These are phyloP conservation scores for Myochromella boudieri DNA, from an alignment of 768 basidiomycete genomes.

Conservation along the genomic window DNA sequence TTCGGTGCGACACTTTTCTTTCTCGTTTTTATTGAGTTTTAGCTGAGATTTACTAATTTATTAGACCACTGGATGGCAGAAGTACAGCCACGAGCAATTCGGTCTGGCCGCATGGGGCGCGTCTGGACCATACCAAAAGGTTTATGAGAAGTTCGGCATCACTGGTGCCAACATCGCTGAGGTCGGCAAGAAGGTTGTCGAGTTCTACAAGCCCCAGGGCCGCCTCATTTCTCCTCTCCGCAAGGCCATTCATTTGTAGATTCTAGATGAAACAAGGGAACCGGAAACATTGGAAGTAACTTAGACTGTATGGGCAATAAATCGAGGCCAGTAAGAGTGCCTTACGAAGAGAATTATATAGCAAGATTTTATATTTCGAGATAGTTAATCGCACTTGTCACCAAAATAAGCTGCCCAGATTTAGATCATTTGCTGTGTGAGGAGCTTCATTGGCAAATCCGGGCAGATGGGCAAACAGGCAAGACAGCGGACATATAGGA, in stretches of 20 bases:
- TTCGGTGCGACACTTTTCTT: slow-evolving; percentile 32
- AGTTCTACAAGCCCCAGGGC: slow-evolving; percentile 84
- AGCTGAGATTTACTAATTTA: slow-evolving; percentile 11
- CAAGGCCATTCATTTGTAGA: slow-evolving; percentile 58
- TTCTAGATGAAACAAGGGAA: slow-evolving; percentile 5
- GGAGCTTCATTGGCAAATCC: too few species aligned
- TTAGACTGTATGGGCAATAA: slow-evolving; percentile 11
- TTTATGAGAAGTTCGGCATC: slow-evolving; percentile 89
- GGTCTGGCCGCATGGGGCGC: slow-evolving; percentile 80
- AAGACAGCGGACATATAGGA: too few species aligned
- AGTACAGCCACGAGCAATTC: slow-evolving; percentile 89
- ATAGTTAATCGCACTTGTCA: too few species aligned
- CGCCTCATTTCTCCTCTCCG: slow-evolving; percentile 72
- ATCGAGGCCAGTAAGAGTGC: too few species aligned
- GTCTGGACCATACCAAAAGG: slow-evolving; percentile 86
- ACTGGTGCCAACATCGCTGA: slow-evolving; percentile 77
- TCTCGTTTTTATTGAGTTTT: slow-evolving; percentile 7
- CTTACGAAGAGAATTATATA: too few species aligned
- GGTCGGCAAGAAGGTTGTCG: slow-evolving; percentile 83
- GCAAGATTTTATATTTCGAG: too few species aligned
- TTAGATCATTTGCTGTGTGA: too few species aligned
- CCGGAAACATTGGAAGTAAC: slow-evolving; percentile 1
- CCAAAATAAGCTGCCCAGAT: too few species aligned
- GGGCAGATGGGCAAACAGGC: too few species aligned
- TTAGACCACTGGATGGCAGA: slow-evolving; percentile 80